Evolutionary conservation across 768 basidiomycete genomes (phyloP).

Genomic region (Mycena kentingensis): DNA sequence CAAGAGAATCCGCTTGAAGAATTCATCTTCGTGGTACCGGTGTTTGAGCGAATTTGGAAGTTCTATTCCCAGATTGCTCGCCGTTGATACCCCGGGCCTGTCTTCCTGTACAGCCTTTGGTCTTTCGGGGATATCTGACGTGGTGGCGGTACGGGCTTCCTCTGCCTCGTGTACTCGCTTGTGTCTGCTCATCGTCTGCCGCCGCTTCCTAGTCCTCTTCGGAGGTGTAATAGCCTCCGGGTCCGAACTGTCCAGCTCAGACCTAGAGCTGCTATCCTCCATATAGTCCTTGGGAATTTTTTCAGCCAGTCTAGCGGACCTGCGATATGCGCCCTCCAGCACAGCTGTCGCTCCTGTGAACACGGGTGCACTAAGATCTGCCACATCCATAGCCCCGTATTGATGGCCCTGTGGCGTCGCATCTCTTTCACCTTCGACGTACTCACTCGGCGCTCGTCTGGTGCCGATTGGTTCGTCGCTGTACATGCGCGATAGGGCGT

Average conservation of each 20-base stretch:
- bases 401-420: background rate
- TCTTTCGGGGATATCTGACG: background rate
- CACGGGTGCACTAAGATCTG: constrained; percentile 11
- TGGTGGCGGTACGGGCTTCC: background rate
- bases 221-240: background rate
- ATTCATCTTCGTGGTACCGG: constrained; percentile 8
- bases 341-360: constrained; percentile 6
- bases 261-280: background rate
- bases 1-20: constrained; percentile 32
- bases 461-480: constrained; percentile 15
- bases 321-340: constrained; percentile 2
- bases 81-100: background rate
- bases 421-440: background rate
- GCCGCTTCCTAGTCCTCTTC: background rate
- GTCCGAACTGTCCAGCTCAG: background rate
- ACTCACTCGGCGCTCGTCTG: constrained; percentile 19
- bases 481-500: constrained; percentile 40
- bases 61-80: background rate
- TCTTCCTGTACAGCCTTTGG: background rate
- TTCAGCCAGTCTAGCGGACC: background rate
- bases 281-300: background rate
- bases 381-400: background rate
- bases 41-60: background rate
- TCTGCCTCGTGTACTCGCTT: background rate
- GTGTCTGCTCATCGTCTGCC: background rate